phyloP scores from a whole-genome alignment of 306 rosid species.

The Lablab purpureus region DNA sequence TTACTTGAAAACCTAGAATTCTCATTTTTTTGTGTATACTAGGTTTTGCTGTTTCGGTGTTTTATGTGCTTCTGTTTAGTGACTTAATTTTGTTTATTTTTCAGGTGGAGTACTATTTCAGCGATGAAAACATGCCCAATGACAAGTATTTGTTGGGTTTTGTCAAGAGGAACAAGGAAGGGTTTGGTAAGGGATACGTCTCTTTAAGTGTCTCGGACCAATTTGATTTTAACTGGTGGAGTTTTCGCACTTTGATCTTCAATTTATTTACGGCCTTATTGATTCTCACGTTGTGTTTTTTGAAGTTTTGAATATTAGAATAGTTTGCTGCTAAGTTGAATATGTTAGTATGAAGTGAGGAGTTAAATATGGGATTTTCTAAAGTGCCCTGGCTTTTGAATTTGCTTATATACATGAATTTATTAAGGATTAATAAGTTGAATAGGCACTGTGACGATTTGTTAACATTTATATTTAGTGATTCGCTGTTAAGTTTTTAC shows the following conservation, averaged over 20 bases:
- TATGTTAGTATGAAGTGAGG: slow-evolving; percentile 29
- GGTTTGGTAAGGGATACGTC: slow-evolving; percentile 69
- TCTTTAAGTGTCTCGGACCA: slow-evolving; percentile 7
- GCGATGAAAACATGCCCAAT: slow-evolving; percentile 80
- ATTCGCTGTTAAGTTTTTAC: not conserved
- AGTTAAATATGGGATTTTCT: slow-evolving; percentile 2
- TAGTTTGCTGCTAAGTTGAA: slow-evolving; percentile 4
- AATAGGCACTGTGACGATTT: slow-evolving; percentile 16
- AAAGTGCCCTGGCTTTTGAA: not conserved
- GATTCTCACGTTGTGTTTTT: not conserved
- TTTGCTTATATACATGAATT: slow-evolving; percentile 2
- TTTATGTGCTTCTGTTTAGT: not conserved
- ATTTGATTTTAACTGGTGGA: not conserved
- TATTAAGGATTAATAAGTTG: slow-evolving; percentile 18
- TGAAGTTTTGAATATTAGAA: not conserved
- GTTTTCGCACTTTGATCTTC: not conserved
- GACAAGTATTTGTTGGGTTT: slow-evolving; percentile 73
- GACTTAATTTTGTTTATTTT: slow-evolving; percentile 41
- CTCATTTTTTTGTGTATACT: slow-evolving; percentile 8
- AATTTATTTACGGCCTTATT: slow-evolving; percentile 10
- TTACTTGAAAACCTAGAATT: not conserved
- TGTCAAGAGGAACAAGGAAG: slow-evolving; percentile 86
- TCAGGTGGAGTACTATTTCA: slow-evolving; percentile 94
- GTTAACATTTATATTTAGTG: not conserved
- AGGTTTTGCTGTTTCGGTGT: slow-evolving; percentile 17